A percentile compares a stretch with the other conserved stretches of the same genome.
Conservation (phyloP, 1,139 yeast species). For the Pneumocystis oryctolagi region DNA sequence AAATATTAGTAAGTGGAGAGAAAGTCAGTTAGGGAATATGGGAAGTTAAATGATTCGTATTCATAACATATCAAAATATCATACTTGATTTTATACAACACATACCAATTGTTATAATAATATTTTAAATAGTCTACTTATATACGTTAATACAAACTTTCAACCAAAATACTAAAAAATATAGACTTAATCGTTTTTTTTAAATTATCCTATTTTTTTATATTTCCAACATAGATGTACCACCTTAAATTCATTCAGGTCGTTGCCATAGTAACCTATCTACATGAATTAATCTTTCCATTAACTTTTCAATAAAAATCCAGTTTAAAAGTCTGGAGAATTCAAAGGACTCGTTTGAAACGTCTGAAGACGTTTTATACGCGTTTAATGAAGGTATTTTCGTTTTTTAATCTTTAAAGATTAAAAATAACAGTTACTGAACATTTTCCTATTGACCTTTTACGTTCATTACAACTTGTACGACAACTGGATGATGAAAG, state of each 20-base stretch:
- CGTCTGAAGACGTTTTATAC: background rate
- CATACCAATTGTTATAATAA: background rate
- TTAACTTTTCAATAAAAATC: background rate
- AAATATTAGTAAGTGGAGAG: constrained; percentile 10
- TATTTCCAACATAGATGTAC: no score
- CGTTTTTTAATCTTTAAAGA: background rate
- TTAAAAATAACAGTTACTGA: background rate
- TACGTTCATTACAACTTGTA: background rate
- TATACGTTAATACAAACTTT: background rate
- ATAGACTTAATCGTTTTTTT: no score
- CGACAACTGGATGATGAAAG: background rate
- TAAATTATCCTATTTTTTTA: no score
- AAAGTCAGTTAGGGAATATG: background rate
- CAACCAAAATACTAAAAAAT: background rate
- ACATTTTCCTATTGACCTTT: background rate
- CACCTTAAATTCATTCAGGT: background rate
- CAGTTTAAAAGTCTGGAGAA: background rate
- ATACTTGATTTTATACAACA: background rate
- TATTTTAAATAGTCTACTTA: background rate
- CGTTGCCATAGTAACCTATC: background rate
- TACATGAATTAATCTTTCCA: background rate
- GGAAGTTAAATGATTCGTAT: background rate
- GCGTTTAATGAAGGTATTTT: background rate
- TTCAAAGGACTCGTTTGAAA: background rate
- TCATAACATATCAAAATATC: background rate